These are phyloP conservation scores for Lindgomyces ingoldianus DNA, from an alignment of 495 filamentous ascomycete genomes.

Conservation along the genomic window DNA sequence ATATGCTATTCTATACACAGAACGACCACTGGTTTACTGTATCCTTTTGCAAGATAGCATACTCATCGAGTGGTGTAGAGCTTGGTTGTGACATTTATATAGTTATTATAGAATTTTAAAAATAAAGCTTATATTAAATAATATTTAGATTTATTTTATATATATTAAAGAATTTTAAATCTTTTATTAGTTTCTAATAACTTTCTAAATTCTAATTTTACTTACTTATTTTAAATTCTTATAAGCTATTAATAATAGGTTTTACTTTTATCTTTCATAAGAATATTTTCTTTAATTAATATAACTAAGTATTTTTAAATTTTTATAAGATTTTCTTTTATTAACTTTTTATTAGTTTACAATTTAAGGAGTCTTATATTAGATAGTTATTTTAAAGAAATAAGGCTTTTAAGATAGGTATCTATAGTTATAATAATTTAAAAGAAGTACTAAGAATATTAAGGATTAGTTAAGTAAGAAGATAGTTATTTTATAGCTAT, in stretches of 20 bases:
- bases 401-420: slow-evolving; percentile 3
- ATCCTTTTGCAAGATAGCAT: no score
- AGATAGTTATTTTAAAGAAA: slow-evolving; percentile 6
- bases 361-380: neutral
- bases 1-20: no score
- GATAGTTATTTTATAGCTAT: slow-evolving; percentile 4
- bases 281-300: neutral
- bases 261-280: neutral
- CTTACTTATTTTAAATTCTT: neutral
- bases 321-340: neutral
- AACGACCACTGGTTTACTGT: no score
- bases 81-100: no score
- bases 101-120: no score
- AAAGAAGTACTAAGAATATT: neutral
- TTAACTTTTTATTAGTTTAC: neutral
- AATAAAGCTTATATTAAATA: no score
- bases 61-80: no score
- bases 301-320: neutral
- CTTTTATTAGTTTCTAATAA: no score
- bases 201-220: no score
- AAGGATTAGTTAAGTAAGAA: slow-evolving; percentile 2
- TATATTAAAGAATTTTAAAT: no score
- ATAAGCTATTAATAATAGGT: neutral
- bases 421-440: slow-evolving; percentile 3
- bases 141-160: no score